phyloP scores from a whole-genome alignment of 1,284 basidiomycete species.

The Peniophora sp. region DNA sequence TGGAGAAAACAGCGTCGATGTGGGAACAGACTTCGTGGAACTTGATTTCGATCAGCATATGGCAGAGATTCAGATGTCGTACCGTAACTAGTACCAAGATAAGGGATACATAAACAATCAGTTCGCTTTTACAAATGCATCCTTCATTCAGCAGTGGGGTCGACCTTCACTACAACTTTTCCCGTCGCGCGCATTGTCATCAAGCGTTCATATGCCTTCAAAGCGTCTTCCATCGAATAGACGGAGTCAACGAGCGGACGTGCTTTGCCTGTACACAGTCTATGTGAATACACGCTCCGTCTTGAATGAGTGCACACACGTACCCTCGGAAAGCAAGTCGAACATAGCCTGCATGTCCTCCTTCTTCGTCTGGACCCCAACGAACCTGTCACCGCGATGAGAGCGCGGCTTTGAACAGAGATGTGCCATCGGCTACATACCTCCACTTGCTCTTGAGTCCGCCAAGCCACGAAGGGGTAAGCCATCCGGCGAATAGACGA shows the following conservation, averaged over 20 bases:
- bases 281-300: not conserved
- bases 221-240: slow-evolving; percentile 45
- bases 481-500: slow-evolving; percentile 14
- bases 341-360: slow-evolving; percentile 27
- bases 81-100: no score
- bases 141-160: slow-evolving; percentile 2
- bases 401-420: not conserved
- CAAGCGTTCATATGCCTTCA: slow-evolving; percentile 55
- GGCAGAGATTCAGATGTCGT: no score
- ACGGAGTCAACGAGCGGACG: slow-evolving; percentile 57
- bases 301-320: slow-evolving; percentile 7
- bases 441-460: slow-evolving; percentile 34
- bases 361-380: slow-evolving; percentile 23
- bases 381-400: slow-evolving; percentile 15
- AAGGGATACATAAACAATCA: not conserved
- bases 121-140: not conserved
- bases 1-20: no score
- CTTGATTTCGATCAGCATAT: no score
- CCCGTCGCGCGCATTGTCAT: slow-evolving; percentile 49
- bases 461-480: slow-evolving; percentile 36
- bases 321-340: slow-evolving; percentile 36
- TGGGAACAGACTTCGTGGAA: no score
- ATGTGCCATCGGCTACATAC: slow-evolving; percentile 22
- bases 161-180: slow-evolving; percentile 50
- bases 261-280: slow-evolving; percentile 32